phyloP scores from a whole-genome alignment of 495 filamentous ascomycete genomes.

The Pseudoneurospora amorphoporcata region DNA sequence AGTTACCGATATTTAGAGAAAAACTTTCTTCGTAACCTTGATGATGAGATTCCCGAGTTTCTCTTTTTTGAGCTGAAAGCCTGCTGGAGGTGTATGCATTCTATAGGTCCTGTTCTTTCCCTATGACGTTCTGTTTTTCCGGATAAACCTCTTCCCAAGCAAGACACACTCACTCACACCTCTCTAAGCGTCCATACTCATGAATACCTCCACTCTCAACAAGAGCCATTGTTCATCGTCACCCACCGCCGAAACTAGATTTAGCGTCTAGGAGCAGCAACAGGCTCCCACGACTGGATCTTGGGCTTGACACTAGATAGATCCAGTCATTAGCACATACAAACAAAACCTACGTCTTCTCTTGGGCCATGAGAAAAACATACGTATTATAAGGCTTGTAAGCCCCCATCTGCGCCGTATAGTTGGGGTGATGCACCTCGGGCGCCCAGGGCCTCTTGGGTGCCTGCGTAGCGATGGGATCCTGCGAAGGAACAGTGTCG shows the following conservation, averaged over 20 bases:
- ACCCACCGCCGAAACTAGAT: neutral
- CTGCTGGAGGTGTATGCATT: neutral
- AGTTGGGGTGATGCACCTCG: slow-evolving; percentile 58
- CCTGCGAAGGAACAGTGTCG: slow-evolving; percentile 72
- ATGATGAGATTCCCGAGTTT: neutral
- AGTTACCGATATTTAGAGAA: neutral
- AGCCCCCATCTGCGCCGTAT: slow-evolving; percentile 62
- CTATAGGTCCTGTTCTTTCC: neutral
- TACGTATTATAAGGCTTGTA: slow-evolving; percentile 94
- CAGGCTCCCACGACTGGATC: slow-evolving; percentile 29
- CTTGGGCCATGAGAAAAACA: slow-evolving; percentile 24
- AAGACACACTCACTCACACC: neutral
- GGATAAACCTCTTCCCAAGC: neutral
- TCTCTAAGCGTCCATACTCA: neutral
- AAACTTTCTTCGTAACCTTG: neutral
- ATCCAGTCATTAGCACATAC: neutral
- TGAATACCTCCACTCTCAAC: neutral
- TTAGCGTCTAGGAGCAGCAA: slow-evolving; percentile 23
- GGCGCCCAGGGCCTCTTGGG: slow-evolving; percentile 64
- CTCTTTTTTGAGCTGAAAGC: neutral
- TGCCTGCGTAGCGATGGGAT: slow-evolving; percentile 50
- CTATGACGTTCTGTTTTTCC: neutral
- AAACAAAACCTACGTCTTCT: neutral
- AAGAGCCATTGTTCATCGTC: neutral
- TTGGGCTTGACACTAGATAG: slow-evolving; percentile 28